Conservation (phyloP, 371 early-diverging fungal species). For the Phascolomyces articulosus region DNA sequence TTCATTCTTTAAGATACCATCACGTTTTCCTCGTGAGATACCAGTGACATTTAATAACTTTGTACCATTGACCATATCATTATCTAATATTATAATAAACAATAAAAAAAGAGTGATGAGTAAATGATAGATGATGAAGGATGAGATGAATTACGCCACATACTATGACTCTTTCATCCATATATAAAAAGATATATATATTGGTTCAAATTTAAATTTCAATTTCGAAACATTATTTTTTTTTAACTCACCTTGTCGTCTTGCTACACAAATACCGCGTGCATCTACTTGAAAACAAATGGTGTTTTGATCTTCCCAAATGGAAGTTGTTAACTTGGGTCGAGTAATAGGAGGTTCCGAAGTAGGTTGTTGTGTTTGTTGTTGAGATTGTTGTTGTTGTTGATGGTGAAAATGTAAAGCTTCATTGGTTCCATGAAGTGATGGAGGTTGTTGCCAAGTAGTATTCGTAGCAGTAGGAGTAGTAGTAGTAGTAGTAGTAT, state of each 20-base stretch:
- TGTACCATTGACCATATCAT: conserved; percentile 86
- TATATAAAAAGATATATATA: no score
- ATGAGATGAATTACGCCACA: not conserved
- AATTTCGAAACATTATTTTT: not conserved
- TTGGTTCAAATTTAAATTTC: conserved; percentile 21
- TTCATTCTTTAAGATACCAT: conserved; percentile 86
- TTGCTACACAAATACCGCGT: conserved; percentile 76
- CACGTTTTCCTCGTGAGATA: conserved; percentile 88
- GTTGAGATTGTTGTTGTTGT: not conserved
- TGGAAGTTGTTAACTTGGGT: conserved; percentile 68
- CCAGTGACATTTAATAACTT: conserved; percentile 84
- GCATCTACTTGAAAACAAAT: conserved; percentile 80
- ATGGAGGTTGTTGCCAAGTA: not conserved
- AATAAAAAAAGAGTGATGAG: not conserved
- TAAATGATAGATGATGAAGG: not conserved
- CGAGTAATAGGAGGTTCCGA: conserved; percentile 25
- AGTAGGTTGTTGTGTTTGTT: not conserved
- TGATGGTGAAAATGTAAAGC: not conserved
- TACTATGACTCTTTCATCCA: no score
- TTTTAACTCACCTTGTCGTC: conserved; percentile 63
- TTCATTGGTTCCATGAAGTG: not conserved
- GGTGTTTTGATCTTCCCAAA: conserved; percentile 85
- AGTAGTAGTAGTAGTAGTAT: no score
- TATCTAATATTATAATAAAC: conserved; percentile 42
- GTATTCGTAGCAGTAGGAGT: no score